Conservation (phyloP, 345 rosid species). For the Turnera subulata region DNA sequence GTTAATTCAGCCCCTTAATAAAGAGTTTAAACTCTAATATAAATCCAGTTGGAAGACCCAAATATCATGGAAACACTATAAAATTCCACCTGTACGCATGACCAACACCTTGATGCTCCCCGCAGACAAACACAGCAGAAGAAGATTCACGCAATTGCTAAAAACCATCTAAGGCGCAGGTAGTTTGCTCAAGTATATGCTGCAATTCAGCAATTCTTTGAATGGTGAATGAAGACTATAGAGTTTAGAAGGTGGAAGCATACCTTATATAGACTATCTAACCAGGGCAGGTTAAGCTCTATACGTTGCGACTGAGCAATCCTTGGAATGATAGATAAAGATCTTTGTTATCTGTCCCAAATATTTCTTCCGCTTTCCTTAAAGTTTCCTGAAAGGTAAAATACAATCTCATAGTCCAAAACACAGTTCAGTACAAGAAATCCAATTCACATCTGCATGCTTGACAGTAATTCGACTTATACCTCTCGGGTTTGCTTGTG, state of each 20-base stretch:
- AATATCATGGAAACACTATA: too few relatives aligned
- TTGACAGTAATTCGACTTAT: background rate
- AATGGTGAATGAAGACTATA: background rate
- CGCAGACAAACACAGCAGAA: too few relatives aligned
- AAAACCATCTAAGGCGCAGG: too few relatives aligned
- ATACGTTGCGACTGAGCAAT: conserved; percentile 59
- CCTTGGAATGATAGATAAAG: conserved; percentile 79
- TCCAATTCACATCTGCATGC: background rate
- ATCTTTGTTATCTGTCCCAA: conserved; percentile 82
- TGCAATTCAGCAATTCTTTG: too few relatives aligned
- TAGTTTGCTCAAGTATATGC: too few relatives aligned
- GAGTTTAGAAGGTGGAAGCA: background rate
- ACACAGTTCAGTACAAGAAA: background rate
- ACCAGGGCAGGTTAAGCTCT: conserved; percentile 14
- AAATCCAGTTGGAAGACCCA: too few relatives aligned
- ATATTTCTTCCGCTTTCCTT: conserved; percentile 84
- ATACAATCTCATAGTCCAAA: conserved; percentile 1
- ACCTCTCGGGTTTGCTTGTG: conserved; percentile 91
- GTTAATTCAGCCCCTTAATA: too few relatives aligned
- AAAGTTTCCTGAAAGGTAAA: conserved; percentile 66
- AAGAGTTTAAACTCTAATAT: too few relatives aligned
- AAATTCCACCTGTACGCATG: too few relatives aligned
- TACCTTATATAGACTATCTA: conserved; percentile 16
- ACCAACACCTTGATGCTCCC: too few relatives aligned
- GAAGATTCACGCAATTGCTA: too few relatives aligned